Percentiles rank a stretch among this genome's conserved stretches.
phyloP scores from a whole-genome alignment of 2,329 filamentous ascomycete species.

The Trichoderma atroviride region DNA sequence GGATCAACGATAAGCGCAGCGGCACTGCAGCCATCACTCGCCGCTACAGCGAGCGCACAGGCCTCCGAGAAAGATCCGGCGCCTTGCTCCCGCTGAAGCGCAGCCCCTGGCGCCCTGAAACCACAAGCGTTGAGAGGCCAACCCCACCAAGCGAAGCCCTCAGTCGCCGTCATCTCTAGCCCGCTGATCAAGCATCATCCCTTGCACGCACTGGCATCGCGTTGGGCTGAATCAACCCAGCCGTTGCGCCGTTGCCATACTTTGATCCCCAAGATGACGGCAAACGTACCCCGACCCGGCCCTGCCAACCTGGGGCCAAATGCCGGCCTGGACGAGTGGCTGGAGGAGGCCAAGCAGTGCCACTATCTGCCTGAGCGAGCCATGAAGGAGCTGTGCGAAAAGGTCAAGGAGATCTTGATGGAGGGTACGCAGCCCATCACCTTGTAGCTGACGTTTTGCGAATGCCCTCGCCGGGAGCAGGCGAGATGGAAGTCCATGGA shows the following conservation, averaged over 20 bases:
- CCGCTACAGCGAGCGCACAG: conserved; percentile 7
- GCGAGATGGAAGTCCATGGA: neutral
- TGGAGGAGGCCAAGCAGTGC: conserved; percentile 94
- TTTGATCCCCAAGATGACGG: conserved; percentile 38
- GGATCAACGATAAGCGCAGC: neutral
- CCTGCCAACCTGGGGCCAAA: conserved; percentile 82
- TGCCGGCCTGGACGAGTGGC: conserved; percentile 92
- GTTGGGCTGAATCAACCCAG: conserved; percentile 24
- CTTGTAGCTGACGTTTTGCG: neutral
- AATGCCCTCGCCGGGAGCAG: neutral
- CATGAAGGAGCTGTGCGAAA: conserved; percentile 99
- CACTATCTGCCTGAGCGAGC: conserved; percentile 93
- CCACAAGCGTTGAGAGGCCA: conserved; percentile 1
- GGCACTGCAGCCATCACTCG: neutral
- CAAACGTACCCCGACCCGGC: conserved; percentile 78
- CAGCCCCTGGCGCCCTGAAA: conserved; percentile 22
- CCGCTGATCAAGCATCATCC: conserved; percentile 26
- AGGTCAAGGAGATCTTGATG: conserved; percentile 98
- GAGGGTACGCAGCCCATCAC: conserved; percentile 65
- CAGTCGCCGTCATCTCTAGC: conserved; percentile 27
- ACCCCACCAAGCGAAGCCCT: conserved; percentile 31
- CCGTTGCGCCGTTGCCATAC: conserved; percentile 29
- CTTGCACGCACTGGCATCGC: conserved; percentile 21
- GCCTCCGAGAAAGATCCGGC: conserved; percentile 30
- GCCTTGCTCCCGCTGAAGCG: conserved; percentile 22